Evolutionary conservation across 495 filamentous ascomycete genomes (phyloP), one percentile per base, ranked within the genome.

Genomic region (Collariella sp.): DNA sequence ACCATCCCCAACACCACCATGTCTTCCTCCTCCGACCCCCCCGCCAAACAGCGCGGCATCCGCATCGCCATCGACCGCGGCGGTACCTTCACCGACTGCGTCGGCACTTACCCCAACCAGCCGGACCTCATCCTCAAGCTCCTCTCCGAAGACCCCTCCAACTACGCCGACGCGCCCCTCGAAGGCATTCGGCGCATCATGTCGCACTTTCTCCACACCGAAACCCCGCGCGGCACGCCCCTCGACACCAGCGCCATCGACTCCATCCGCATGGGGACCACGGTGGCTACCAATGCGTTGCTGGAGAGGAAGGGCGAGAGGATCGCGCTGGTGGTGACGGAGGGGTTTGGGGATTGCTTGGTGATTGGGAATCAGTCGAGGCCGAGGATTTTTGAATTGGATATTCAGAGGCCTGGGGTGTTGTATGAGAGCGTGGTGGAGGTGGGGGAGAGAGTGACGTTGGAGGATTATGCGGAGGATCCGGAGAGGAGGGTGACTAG

Each of bases 271-370:
- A 91, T 94, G 88, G 88, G 88, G 26, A 94, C 88, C 18, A 94
- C 88, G 2, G 88, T 94, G 23, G 88, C 88, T 0, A 94, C 88
- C 13, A 94, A 94, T 67, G 88, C 88, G 0, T 70, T 98, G 52
- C 75, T 98, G 1, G 94, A 98, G 70, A 72, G 93, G 53, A 98
- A 97, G 70, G 93, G 93, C 6, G 93, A 96, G 69, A 83, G 82
- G 60, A 95, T 94, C 55, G 93, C 85, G 3, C 77, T 98, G 61
- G 79, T 97, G 19, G 89, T 94, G 10, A 96, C 94, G 2, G 86
- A 88, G 65, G 93, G 93, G 0, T 98, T 98, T 71, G 85, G 83
- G 46, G 93, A 98, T 69, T 89, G 91, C 57, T 76, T 97, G 19
- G 83, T 87, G 35, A 93, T 91, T 54, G 88, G 88, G 16, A 91